Evolutionary conservation across 129 eudicot genomes (phyloP).

Genomic region (Oenanthe sinensis): DNA sequence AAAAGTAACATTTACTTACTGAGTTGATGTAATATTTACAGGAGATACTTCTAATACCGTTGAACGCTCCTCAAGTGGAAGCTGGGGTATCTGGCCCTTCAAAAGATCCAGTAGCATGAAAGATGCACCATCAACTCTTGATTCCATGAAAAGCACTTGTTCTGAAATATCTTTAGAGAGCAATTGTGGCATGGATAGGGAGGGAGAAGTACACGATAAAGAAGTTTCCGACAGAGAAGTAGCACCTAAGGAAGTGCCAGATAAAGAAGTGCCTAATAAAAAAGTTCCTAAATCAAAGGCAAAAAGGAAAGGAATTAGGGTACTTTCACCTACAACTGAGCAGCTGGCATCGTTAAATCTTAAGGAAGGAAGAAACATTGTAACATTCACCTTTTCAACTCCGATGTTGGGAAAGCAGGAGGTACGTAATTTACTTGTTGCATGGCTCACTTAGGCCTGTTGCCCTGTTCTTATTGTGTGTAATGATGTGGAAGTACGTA

Average conservation of each 20-base stretch:
- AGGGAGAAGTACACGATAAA: constrained; percentile 17
- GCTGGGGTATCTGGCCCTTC: constrained; percentile 68
- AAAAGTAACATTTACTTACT: constrained; percentile 6
- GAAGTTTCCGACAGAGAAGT: not conserved
- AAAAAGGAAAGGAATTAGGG: constrained; percentile 37
- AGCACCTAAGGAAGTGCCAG: not conserved
- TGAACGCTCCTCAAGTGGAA: constrained; percentile 40
- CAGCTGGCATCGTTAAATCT: constrained; percentile 81
- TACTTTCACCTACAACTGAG: constrained; percentile 67
- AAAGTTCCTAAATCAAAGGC: constrained; percentile 14
- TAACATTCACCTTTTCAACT: constrained; percentile 77
- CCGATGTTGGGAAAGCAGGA: constrained; percentile 78
- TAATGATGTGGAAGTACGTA: constrained; percentile 1
- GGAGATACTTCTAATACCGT: constrained; percentile 25
- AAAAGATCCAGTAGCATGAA: constrained; percentile 38
- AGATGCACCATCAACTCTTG: constrained; percentile 17
- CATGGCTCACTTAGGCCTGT: not conserved
- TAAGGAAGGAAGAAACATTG: constrained; percentile 69
- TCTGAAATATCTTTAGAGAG: constrained; percentile 19
- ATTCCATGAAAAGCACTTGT: constrained; percentile 16
- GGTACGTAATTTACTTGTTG: constrained; percentile 34
- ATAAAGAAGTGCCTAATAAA: not conserved
- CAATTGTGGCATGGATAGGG: constrained; percentile 15
- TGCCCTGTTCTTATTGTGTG: constrained; percentile 1
- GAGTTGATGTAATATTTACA: constrained; percentile 24